Conservation (phyloP, 2,329 filamentous ascomycete genomes). For the Fusarium foetens region DNA sequence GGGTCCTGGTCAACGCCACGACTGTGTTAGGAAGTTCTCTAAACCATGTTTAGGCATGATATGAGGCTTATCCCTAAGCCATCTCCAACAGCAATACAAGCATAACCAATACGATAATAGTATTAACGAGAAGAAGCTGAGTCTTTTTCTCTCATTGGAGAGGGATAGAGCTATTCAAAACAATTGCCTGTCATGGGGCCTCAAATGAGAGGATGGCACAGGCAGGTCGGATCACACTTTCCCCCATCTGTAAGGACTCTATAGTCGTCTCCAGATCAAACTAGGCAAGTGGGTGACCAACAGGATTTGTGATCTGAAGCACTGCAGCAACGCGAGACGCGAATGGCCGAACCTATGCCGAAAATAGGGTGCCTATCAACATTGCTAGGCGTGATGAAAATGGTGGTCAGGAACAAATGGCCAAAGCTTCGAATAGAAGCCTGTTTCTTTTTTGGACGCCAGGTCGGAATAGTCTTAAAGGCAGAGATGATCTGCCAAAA, state of each 20-base stretch:
- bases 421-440: slow-evolving; percentile 29
- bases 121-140: slow-evolving; percentile 3
- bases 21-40: slow-evolving; percentile 3
- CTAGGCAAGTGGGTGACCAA: slow-evolving; percentile 27
- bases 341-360: slow-evolving; percentile 27
- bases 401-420: slow-evolving; percentile 34
- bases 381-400: slow-evolving; percentile 8
- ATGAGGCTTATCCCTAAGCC: neutral
- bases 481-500: slow-evolving; percentile 29
- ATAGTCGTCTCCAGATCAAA: slow-evolving; percentile 2
- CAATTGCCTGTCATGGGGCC: slow-evolving; percentile 12
- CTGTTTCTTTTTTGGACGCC: slow-evolving; percentile 22
- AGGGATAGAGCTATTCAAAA: neutral
- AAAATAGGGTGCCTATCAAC: slow-evolving; percentile 21
- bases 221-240: slow-evolving; percentile 16
- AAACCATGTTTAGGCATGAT: neutral
- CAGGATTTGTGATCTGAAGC: slow-evolving; percentile 21
- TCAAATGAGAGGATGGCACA: slow-evolving; percentile 6
- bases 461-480: slow-evolving; percentile 18
- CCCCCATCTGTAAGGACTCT: slow-evolving; percentile 18
- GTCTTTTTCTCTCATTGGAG: neutral
- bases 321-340: slow-evolving; percentile 30
- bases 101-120: slow-evolving; percentile 7
- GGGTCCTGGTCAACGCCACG: slow-evolving; percentile 17
- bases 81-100: neutral